These are phyloP conservation scores for Planoprotostelium fungivorum DNA, from an alignment of 78 protist species.

Conservation along the genomic window DNA sequence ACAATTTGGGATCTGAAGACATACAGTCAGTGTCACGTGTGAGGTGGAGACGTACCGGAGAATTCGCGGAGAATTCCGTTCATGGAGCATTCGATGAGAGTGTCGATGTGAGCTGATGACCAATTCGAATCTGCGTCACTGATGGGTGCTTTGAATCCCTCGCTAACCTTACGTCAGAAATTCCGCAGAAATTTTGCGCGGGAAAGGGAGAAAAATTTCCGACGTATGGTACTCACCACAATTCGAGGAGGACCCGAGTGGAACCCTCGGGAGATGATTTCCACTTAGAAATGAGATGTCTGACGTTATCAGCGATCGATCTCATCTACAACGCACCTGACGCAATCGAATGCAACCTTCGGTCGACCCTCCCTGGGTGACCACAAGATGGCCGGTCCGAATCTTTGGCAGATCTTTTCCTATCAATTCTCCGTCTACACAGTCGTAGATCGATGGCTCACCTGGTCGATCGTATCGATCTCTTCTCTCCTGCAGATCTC, in stretches of 20 bases:
- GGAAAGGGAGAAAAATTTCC: background rate
- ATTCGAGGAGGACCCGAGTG: background rate
- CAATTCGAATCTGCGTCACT: background rate
- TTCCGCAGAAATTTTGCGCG: background rate
- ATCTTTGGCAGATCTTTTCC: background rate
- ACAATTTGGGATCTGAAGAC: background rate
- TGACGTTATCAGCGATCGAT: too few relatives aligned
- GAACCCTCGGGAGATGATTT: background rate
- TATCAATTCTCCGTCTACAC: background rate
- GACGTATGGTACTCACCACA: background rate
- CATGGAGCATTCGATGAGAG: background rate
- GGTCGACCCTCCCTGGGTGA: background rate
- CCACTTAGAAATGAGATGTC: background rate
- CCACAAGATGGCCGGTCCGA: background rate
- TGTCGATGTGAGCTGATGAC: background rate
- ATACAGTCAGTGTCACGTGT: background rate
- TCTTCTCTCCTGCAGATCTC: background rate
- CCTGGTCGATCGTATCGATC: background rate
- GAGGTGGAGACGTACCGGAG: background rate
- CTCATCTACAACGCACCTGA: too few relatives aligned
- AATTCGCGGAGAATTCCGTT: background rate
- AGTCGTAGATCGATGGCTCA: background rate
- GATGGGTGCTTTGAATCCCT: background rate
- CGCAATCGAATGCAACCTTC: background rate
- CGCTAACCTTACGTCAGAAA: too few relatives aligned